These are phyloP conservation scores for Globisporangium lucens DNA, from an alignment of 352 stramenopile genomes.

Conservation along the genomic window DNA sequence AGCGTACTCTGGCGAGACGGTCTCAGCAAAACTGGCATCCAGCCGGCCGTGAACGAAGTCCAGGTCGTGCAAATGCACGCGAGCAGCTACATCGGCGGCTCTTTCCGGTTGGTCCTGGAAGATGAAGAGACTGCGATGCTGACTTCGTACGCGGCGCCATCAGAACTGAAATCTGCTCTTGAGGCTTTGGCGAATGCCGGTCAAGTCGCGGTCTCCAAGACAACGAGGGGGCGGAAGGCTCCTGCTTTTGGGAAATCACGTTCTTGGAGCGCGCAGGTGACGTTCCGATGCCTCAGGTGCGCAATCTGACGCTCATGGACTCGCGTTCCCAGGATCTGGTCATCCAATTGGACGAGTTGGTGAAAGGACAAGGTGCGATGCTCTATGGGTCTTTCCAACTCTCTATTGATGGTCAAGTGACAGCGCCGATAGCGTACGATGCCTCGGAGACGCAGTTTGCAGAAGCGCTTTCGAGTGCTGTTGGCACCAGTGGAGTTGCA, in stretches of 20 bases:
- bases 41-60: constrained; percentile 31
- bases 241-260: constrained; percentile 55
- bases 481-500: constrained; percentile 4
- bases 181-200: constrained; percentile 43
- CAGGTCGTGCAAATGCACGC: constrained; percentile 39
- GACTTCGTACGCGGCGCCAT: constrained; percentile 46
- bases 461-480: constrained; percentile 12
- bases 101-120: constrained; percentile 40
- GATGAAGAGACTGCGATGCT: constrained; percentile 31
- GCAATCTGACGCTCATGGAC: constrained; percentile 43
- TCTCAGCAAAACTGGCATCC: constrained; percentile 35
- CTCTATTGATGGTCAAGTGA: constrained; percentile 30
- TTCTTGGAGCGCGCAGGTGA: constrained; percentile 58
- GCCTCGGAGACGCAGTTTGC: constrained; percentile 27
- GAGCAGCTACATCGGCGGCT: constrained; percentile 45
- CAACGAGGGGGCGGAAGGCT: constrained; percentile 26
- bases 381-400: constrained; percentile 45
- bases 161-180: constrained; percentile 42
- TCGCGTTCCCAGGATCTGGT: constrained; percentile 40
- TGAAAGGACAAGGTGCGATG: constrained; percentile 36
- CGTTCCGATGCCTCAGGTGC: constrained; percentile 37
- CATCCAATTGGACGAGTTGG: constrained; percentile 39
- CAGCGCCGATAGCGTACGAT: constrained; percentile 34
- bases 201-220: constrained; percentile 32
- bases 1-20: constrained; percentile 36